Evolutionary conservation across 2,329 filamentous ascomycete genomes (phyloP), one percentile per base, ranked within the genome.

Genomic region (Diplodia sapinea): DNA sequence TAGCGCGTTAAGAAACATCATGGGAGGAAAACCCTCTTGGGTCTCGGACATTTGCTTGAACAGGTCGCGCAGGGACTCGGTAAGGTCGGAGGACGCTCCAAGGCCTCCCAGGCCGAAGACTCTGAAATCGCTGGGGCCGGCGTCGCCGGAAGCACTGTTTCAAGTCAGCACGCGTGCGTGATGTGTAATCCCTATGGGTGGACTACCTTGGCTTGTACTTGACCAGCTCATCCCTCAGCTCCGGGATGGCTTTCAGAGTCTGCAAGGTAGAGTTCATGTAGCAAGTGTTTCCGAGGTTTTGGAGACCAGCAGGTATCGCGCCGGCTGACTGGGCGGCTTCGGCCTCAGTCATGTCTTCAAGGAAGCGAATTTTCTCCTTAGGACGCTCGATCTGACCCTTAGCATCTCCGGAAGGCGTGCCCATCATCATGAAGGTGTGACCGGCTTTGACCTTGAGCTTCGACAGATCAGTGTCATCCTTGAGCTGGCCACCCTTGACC

Each of bases 241-340:
- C 95, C 9, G 95, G 95, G 69, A 99, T 93, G 65, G 90, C 86
- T 70, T 92, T 89, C 71, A 99, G 83, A 4, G 93, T 91, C 79
- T 99, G 96, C n/a, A 99, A 85, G 0, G 94, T 97, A 61, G 95
- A 95, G 84, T 99, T 99, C 75, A 98, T 89, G 78, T 99, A 99
- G 83, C 95, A 99, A 4, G 96, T 99, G 80, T 99, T 99, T 73
- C 96, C 95, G 69, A 97, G 83, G 76, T 99, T 99, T 77, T 91
- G 87, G 70, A 99, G 83, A 56, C 95, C 95, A 67, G 94, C 91
- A 1, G 96, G 95, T 55, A 87, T 94, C 57, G 94, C 94, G 68
- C 92, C 93, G 69, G 90, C 90, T 76, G 91, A 87, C 78, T 89
- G 89, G 26, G 95, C 94, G 64, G 89, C 88, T 79, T 98, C 94